These are phyloP conservation scores for Trametes villosa DNA, from an alignment of 768 basidiomycete genomes.

Conservation along the genomic window DNA sequence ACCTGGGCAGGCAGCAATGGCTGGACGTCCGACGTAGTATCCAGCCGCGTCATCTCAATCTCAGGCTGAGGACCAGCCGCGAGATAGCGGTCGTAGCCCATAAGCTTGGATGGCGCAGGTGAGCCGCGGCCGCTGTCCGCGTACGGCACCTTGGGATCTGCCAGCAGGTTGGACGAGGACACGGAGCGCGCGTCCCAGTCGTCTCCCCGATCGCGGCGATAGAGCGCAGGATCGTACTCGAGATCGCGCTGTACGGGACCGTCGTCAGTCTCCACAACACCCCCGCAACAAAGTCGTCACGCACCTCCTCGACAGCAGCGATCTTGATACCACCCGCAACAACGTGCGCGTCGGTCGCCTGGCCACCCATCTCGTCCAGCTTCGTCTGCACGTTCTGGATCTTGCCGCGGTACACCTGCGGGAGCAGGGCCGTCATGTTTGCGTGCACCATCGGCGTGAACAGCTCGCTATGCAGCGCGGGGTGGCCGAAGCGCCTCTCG, in stretches of 20 bases:
- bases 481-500: constrained; percentile 93
- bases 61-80: constrained; percentile 48
- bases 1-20: constrained; percentile 51
- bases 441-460: constrained; percentile 90
- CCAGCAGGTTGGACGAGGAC: constrained; percentile 58
- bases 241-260: constrained; percentile 56
- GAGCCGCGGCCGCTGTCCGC: constrained; percentile 45
- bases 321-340: constrained; percentile 82
- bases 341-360: constrained; percentile 73
- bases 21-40: constrained; percentile 50
- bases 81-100: constrained; percentile 64
- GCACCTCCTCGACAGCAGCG: constrained; percentile 77
- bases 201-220: constrained; percentile 82
- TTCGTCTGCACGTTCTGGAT: constrained; percentile 65
- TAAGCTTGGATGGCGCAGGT: constrained; percentile 40
- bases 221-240: constrained; percentile 81
- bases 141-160: constrained; percentile 45
- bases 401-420: constrained; percentile 78
- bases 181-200: constrained; percentile 89
- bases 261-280: not conserved
- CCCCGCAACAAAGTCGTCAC: constrained; percentile 4
- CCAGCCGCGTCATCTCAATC: constrained; percentile 61
- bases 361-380: constrained; percentile 78
- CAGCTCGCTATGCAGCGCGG: constrained; percentile 83
- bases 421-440: constrained; percentile 79